A percentile compares a stretch with the other conserved stretches of the same genome.
Evolutionary conservation across 352 stramenopile species (phyloP).

Genomic region (Blastocystis sp.): DNA sequence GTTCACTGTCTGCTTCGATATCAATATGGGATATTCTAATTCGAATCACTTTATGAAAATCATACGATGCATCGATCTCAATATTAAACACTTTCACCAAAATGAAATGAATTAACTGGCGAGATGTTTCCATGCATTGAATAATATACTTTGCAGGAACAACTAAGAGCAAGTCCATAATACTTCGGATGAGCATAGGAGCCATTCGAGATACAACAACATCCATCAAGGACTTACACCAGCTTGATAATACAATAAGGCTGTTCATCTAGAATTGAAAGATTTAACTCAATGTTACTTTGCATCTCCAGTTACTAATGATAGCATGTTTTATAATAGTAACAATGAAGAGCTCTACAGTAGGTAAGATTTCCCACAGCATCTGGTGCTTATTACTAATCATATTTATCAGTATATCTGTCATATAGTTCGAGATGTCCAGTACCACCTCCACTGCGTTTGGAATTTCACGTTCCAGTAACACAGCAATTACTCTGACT

Average conservation of each 20-base stretch:
- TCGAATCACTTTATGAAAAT: background rate
- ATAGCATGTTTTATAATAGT: background rate
- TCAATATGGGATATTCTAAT: background rate
- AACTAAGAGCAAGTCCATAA: background rate
- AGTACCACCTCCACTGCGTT: background rate
- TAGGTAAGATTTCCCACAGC: background rate
- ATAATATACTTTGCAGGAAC: background rate
- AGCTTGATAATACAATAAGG: background rate
- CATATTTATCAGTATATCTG: background rate
- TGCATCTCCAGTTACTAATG: background rate
- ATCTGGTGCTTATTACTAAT: background rate
- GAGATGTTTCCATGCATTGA: background rate
- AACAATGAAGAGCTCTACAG: background rate
- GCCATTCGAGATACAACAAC: background rate
- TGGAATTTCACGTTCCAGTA: slow-evolving; percentile 9
- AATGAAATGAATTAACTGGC: background rate
- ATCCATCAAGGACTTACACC: background rate
- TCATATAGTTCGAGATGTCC: background rate
- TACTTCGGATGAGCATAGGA: background rate
- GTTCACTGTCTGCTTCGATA: background rate
- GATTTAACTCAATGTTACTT: background rate
- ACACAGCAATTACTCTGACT: background rate
- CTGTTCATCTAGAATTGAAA: background rate
- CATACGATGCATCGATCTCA: background rate
- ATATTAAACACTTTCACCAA: background rate